Evolutionary conservation across 2,329 filamentous ascomycete genomes (phyloP).

Genomic region (Zymoseptoria crescenta): DNA sequence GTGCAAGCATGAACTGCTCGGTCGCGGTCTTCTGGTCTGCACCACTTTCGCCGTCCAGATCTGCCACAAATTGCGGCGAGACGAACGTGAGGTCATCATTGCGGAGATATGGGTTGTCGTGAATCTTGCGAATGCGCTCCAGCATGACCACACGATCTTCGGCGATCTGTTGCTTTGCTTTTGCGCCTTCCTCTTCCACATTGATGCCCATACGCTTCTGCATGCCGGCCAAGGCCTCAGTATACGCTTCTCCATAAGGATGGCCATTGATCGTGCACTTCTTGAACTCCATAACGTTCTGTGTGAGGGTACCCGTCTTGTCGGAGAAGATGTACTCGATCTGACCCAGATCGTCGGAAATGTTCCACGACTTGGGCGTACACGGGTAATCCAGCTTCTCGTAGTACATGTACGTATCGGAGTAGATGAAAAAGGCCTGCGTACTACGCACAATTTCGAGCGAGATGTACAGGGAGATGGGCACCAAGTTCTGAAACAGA

Average conservation of each 20-base stretch:
- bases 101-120: constrained; percentile 84
- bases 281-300: constrained; percentile 98
- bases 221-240: constrained; percentile 93
- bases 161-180: constrained; percentile 69
- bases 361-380: constrained; percentile 97
- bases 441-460: constrained; percentile 89
- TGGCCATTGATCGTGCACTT: constrained; percentile 96
- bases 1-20: constrained; percentile 84
- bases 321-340: constrained; percentile 99
- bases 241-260: constrained; percentile 94
- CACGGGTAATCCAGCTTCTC: constrained; percentile 89
- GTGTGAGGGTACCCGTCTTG: constrained; percentile 82
- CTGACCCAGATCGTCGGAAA: constrained; percentile 93
- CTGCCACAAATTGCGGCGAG: constrained; percentile 78
- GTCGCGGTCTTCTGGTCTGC: constrained; percentile 68
- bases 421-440: constrained; percentile 96
- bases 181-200: constrained; percentile 69
- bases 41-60: constrained; percentile 71
- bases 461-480: constrained; percentile 95
- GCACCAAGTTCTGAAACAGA: constrained; percentile 96
- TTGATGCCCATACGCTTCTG: constrained; percentile 84
- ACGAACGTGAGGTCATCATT: constrained; percentile 89
- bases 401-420: constrained; percentile 94
- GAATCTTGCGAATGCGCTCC: constrained; percentile 61
- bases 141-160: constrained; percentile 67